Percentiles rank a stretch among this genome's conserved stretches.
Evolutionary conservation across 2,329 filamentous ascomycete genomes (phyloP).

Genomic region (Arthroderma sp.): DNA sequence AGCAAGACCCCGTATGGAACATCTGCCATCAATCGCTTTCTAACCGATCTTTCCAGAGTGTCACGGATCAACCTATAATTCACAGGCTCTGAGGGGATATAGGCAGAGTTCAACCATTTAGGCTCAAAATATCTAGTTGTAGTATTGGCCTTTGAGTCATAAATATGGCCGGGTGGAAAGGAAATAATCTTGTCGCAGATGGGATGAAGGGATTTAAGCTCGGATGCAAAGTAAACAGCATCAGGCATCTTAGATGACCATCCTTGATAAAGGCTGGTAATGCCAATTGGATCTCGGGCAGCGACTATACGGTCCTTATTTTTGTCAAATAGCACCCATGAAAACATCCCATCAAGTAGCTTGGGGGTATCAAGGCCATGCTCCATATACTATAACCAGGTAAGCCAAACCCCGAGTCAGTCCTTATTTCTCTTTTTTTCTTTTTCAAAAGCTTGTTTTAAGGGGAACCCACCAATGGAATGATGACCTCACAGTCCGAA

Average conservation of each 20-base stretch:
- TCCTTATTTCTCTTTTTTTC: neutral
- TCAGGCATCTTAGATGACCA: constrained; percentile 71
- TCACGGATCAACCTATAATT: constrained; percentile 73
- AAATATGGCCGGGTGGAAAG: constrained; percentile 92
- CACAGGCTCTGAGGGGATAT: constrained; percentile 65
- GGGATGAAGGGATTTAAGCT: constrained; percentile 82
- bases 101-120: constrained; percentile 75
- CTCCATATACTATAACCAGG: constrained; percentile 63
- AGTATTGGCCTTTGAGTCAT: constrained; percentile 81
- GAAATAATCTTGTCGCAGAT: constrained; percentile 92
- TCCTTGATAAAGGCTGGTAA: constrained; percentile 95
- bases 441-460: too few species aligned
- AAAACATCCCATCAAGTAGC: constrained; percentile 98
- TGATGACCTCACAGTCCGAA: constrained; percentile 97
- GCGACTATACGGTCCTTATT: constrained; percentile 82
- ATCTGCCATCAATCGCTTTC: constrained; percentile 97
- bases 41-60: constrained; percentile 76
- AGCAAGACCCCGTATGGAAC: constrained; percentile 94
- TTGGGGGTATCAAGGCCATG: constrained; percentile 86
- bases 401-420: too few species aligned
- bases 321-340: constrained; percentile 96
- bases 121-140: constrained; percentile 84
- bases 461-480: constrained; percentile 66
- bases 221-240: constrained; percentile 89
- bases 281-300: constrained; percentile 88